phyloP scores from a whole-genome alignment of 1,284 basidiomycete species.

The Naganishia sp. region DNA sequence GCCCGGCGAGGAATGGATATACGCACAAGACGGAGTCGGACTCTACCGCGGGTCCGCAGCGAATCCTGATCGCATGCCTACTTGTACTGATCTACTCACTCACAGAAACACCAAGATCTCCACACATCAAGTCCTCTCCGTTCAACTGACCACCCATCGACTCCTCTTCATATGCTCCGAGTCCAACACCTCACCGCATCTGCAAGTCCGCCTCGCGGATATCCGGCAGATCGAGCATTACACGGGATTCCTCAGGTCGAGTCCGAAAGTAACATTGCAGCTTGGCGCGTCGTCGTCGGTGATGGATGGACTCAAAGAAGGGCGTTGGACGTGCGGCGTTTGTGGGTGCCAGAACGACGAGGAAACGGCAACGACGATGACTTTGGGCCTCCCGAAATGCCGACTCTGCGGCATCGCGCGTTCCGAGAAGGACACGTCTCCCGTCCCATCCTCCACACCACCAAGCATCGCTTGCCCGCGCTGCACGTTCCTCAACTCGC shows the following conservation, averaged over 20 bases:
- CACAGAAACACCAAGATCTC: conserved; percentile 75
- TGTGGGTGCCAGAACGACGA: conserved; percentile 73
- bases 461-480: conserved; percentile 66
- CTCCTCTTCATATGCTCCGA: conserved; percentile 50
- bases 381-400: conserved; percentile 62
- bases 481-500: conserved; percentile 91
- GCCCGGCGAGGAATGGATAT: conserved; percentile 71
- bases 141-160: conserved; percentile 81
- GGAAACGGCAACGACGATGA: conserved; percentile 39
- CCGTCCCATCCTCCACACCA: not conserved
- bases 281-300: conserved; percentile 54
- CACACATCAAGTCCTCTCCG: conserved; percentile 68
- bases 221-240: conserved; percentile 85
- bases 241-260: conserved; percentile 86
- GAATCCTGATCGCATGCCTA: conserved; percentile 21
- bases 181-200: conserved; percentile 56
- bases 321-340: conserved; percentile 75
- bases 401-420: conserved; percentile 62
- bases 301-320: not conserved
- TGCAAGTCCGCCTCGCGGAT: conserved; percentile 63
- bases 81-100: not conserved
- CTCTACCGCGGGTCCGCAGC: conserved; percentile 80
- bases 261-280: conserved; percentile 81
- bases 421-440: not conserved
- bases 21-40: conserved; percentile 74